phyloP scores from a whole-genome alignment of 495 filamentous ascomycete species.

The Halenospora varia region DNA sequence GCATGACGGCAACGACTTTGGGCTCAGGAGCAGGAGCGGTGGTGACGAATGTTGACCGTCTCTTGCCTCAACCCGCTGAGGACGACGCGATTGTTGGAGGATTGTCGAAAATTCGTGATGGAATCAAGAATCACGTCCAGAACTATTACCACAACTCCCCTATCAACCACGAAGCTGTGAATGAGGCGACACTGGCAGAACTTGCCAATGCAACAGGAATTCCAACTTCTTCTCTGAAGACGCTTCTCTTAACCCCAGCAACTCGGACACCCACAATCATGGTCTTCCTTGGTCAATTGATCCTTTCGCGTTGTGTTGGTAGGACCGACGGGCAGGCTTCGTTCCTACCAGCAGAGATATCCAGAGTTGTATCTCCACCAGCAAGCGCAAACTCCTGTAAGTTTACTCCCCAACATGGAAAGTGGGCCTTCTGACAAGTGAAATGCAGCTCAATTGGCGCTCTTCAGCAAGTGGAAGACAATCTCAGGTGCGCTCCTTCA shows the following conservation, averaged over 20 bases:
- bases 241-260: conserved; percentile 25
- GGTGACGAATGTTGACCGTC: conserved; percentile 2
- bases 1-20: conserved; percentile 22
- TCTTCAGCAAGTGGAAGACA: conserved; percentile 29
- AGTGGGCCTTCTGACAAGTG: conserved; percentile 10
- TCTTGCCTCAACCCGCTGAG: conserved; percentile 17
- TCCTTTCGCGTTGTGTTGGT: conserved; percentile 24
- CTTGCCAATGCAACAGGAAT: conserved; percentile 15
- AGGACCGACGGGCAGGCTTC: conserved; percentile 9
- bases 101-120: conserved; percentile 29
- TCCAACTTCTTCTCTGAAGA: conserved; percentile 1
- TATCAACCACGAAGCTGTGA: conserved; percentile 14
- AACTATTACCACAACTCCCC: conserved; percentile 31
- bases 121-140: conserved; percentile 37
- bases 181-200: conserved; percentile 20
- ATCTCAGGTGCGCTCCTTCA: conserved; percentile 31
- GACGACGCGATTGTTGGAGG: conserved; percentile 30
- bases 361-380: conserved; percentile 3
- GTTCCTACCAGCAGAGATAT: conserved; percentile 30
- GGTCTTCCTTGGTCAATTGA: conserved; percentile 29
- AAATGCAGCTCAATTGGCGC: conserved; percentile 17
- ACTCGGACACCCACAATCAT: conserved; percentile 24
- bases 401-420: conserved; percentile 13
- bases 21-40: no score
- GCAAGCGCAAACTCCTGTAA: not conserved